Base-by-base conservation (phyloP, 192 early-diverging fungal species). In the Coemansia sp. region DNA sequence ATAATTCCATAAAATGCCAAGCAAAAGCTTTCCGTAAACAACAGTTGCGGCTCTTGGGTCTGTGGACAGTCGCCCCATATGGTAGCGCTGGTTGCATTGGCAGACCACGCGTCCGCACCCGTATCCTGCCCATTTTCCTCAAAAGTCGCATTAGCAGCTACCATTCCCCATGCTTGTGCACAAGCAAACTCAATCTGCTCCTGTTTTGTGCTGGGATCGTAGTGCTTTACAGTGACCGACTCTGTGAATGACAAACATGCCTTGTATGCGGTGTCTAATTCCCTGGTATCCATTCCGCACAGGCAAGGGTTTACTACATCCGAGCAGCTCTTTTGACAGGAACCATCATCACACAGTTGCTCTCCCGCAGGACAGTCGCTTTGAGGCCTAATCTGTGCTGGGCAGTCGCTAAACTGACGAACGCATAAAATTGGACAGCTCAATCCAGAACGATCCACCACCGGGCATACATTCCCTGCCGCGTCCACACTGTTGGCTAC, bases 401-500 rank as follows among this genome's bases (percentile, higher is more conserved):
- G 84, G 49, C 84, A 86, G 55, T 79, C 55, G 37, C 44, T 43
- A 18, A 75, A 57, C 43, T 71, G 55, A 30, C 59, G 70, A 20
- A 84, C 84, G 35, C 84, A 86, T 13, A 86, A 53, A 2, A 68
- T 26, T 1, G 85, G 85, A 50, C 85, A 86, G 0, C 12, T 41
- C 15, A 84, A 42, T 33, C 81, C 74, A 13, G 46, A 52, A 13
- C 76, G 61, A 20, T 77, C 67, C 18, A 66, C 47, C 51, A 86
- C 59, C 10, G 82, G 83, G 46, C 85, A 86, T 0, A 40, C 35
- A 26, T 82, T 63, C 8, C 81, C 80, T 9, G 72, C 26, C 21
- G 53, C 80, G 41, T 83, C 81, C 3, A 72, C 57, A 63, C 70
- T 70, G 65, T 84, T 86, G 15, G 76, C 61, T 63, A 63, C 31